Base-by-base conservation (phyloP, 2,329 filamentous ascomycete species). In the Xylaria multiplex region DNA sequence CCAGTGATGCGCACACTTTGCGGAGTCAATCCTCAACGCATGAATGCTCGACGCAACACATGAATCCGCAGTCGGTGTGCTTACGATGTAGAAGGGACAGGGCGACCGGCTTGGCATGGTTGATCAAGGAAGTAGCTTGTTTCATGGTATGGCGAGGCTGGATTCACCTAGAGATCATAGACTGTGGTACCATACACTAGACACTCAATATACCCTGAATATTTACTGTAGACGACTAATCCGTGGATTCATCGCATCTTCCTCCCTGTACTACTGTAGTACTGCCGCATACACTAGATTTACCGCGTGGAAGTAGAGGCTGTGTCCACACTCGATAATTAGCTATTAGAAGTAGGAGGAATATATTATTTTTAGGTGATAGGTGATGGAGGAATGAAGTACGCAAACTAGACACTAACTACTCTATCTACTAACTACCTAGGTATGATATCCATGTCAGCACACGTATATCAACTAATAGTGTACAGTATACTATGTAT, bases 321-420 rank as follows among this genome's bases (percentile, higher is more conserved):
- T 65, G 48, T 64, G 61, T 48, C 6, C 9, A 53, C 2, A 55
- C 32, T 30, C 22, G 46, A 40, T 11, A 43, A 42, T 35, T n/a
- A 40, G 22, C 43, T 7, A 27, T 32, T 46, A 35, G 27, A 27
- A 27, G 27, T 27, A 5, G 5, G 27, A 27, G 27, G 27, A 27
- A 27, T 32, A n/a, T 27, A 42, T 50, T 65, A 69, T 69, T 70
- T 70, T 71, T 64, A 55, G 67, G 66, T 49, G 13, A 16, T n/a
- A 6, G 32, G 14, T 22, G 68, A 62, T 59, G 55, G 53, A 65
- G 49, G 60, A 59, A 54, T 14, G 35, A 64, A 60, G 42, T 27
- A 27, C 27, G 27, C 2, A 27, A 27, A 3, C 27, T 27, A 27
- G 2, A 27, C 27, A 27, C 27, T 27, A 27, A 27, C 27, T 3